Evolutionary conservation across 441 rosid species (phyloP).

Genomic region (Populus hybrid): DNA sequence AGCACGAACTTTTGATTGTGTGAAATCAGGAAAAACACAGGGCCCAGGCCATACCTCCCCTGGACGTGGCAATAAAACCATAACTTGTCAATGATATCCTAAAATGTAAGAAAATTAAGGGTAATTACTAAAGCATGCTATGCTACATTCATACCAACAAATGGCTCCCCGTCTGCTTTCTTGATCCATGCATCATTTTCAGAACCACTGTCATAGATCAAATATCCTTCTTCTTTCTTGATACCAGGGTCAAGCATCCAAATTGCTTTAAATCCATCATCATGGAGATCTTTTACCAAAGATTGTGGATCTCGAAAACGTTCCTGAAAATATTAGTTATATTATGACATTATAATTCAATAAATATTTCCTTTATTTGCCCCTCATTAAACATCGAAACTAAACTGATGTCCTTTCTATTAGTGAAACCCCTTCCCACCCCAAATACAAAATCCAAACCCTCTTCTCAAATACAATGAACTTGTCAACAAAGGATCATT

Average conservation of each 20-base stretch:
- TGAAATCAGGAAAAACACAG: conserved; percentile 91
- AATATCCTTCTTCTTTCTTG: conserved; percentile 72
- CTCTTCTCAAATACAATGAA: not conserved
- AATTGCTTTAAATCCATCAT: conserved; percentile 75
- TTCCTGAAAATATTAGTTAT: conserved; percentile 44
- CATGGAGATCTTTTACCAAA: conserved; percentile 59
- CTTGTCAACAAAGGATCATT: not conserved
- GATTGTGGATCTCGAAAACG: conserved; percentile 64
- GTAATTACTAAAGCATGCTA: conserved; percentile 6
- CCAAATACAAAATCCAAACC: not conserved
- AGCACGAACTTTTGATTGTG: conserved; percentile 67
- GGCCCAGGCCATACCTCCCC: conserved; percentile 99
- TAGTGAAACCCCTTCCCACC: not conserved
- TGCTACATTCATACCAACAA: conserved; percentile 46
- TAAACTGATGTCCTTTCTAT: not conserved
- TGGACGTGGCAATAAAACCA: conserved; percentile 25
- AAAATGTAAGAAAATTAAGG: conserved; percentile 7
- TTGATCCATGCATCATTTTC: conserved; percentile 64
- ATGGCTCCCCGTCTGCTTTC: conserved; percentile 64
- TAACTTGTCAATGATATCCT: not conserved
- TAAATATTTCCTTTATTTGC: not conserved
- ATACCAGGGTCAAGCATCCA: conserved; percentile 99
- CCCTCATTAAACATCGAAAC: not conserved
- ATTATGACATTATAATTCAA: not conserved
- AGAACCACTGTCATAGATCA: conserved; percentile 69